Evolutionary conservation across 306 rosid genomes (phyloP).

Genomic region (Cicer yamashitae): DNA sequence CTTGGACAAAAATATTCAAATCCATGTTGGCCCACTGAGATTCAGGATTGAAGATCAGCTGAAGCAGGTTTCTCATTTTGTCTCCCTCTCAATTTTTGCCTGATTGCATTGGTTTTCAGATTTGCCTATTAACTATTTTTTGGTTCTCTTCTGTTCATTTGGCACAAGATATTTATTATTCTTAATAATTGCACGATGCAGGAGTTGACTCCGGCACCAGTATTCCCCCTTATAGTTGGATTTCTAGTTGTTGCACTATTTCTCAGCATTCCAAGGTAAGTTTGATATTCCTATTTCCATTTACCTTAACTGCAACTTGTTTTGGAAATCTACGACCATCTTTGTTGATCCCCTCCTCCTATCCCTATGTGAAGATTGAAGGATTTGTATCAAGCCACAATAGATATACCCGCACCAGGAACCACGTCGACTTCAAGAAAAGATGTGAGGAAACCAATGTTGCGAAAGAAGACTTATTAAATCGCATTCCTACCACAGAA

Average conservation of each 20-base stretch:
- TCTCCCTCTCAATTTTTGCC: slow-evolving; percentile 18
- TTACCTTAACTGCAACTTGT: slow-evolving; percentile 27
- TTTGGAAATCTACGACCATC: slow-evolving; percentile 6
- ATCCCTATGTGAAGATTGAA: slow-evolving; percentile 60
- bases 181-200: slow-evolving; percentile 45
- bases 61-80: slow-evolving; percentile 72
- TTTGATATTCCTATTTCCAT: slow-evolving; percentile 28
- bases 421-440: slow-evolving; percentile 63
- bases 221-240: slow-evolving; percentile 82
- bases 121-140: slow-evolving; percentile 1
- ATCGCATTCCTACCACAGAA: slow-evolving; percentile 19
- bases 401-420: slow-evolving; percentile 80
- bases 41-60: slow-evolving; percentile 67
- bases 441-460: slow-evolving; percentile 69
- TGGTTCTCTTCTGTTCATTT: slow-evolving; percentile 32
- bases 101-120: neutral
- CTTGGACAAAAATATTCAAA: slow-evolving; percentile 72
- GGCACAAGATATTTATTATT: slow-evolving; percentile 20
- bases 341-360: slow-evolving; percentile 18
- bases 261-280: slow-evolving; percentile 82
- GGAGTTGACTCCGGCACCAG: slow-evolving; percentile 95
- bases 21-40: slow-evolving; percentile 88
- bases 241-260: slow-evolving; percentile 73
- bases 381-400: slow-evolving; percentile 77
- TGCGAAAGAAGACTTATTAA: slow-evolving; percentile 88